Conservation (phyloP, 1,284 basidiomycete species). For the Quambalaria eucalypti region DNA sequence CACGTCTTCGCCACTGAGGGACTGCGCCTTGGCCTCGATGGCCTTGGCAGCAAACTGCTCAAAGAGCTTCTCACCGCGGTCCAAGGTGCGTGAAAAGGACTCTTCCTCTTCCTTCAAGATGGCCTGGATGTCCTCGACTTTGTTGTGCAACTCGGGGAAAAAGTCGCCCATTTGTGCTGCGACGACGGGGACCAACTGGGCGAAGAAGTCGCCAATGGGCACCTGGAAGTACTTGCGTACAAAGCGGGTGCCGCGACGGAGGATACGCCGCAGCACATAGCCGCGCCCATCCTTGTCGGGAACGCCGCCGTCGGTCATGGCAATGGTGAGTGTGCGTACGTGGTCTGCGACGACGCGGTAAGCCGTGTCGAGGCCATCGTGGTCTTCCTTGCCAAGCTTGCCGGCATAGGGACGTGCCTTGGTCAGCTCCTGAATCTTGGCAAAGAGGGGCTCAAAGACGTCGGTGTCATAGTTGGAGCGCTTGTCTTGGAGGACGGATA, state of each 20-base stretch:
- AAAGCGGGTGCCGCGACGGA: conserved; percentile 84
- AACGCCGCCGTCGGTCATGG: conserved; percentile 88
- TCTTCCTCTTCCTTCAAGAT: conserved; percentile 96
- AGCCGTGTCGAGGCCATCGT: conserved; percentile 89
- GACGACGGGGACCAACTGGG: conserved; percentile 76
- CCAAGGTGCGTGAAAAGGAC: conserved; percentile 89
- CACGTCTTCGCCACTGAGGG: conserved; percentile 80
- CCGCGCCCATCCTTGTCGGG: conserved; percentile 93
- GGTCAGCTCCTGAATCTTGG: conserved; percentile 77
- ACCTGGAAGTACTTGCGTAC: conserved; percentile 91
- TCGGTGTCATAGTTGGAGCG: conserved; percentile 97
- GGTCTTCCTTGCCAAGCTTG: conserved; percentile 83
- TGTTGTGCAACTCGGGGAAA: conserved; percentile 88
- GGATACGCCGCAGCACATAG: conserved; percentile 84
- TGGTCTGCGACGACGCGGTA: conserved; percentile 97
- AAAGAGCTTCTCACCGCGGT: conserved; percentile 92
- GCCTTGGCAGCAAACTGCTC: conserved; percentile 75
- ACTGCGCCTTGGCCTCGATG: conserved; percentile 58
- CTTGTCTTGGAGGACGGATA: conserved; percentile 83
- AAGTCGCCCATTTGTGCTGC: conserved; percentile 77
- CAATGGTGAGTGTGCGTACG: conserved; percentile 87
- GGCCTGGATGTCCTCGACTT: conserved; percentile 76
- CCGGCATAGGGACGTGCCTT: conserved; percentile 79
- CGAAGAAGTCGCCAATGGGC: conserved; percentile 91
- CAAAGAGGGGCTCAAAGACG: conserved; percentile 81